These are phyloP conservation scores for Mycena rosella DNA, from an alignment of 768 basidiomycete genomes.

Conservation along the genomic window DNA sequence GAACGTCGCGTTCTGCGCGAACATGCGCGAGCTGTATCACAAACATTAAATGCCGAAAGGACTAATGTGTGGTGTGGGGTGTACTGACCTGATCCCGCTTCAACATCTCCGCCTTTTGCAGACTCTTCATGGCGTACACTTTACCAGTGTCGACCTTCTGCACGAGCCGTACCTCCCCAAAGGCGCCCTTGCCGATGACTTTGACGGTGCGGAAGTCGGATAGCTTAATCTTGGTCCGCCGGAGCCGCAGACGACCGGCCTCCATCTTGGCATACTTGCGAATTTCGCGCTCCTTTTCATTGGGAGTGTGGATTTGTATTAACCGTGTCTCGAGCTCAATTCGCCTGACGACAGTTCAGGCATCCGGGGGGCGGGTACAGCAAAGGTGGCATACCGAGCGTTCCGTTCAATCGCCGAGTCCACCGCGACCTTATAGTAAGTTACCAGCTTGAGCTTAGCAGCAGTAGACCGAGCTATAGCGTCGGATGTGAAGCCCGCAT, in stretches of 20 bases:
- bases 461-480: conserved; percentile 91
- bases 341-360: conserved; percentile 64
- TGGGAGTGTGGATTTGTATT: conserved; percentile 77
- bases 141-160: conserved; percentile 98
- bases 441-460: conserved; percentile 96
- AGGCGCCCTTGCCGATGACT: conserved; percentile 98
- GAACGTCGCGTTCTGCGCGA: conserved; percentile 94
- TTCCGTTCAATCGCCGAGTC: conserved; percentile 97
- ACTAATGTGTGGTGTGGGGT: not conserved
- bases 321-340: conserved; percentile 91
- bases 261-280: conserved; percentile 89
- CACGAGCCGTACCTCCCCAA: conserved; percentile 96
- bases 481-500: conserved; percentile 84
- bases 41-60: conserved; percentile 6
- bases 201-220: conserved; percentile 97
- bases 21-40: conserved; percentile 90
- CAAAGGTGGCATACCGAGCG: conserved; percentile 71
- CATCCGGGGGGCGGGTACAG: not conserved
- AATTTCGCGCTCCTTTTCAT: conserved; percentile 91
- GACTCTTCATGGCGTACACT: conserved; percentile 99
- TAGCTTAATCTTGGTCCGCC: conserved; percentile 93
- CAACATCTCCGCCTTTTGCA: conserved; percentile 99
- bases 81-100: conserved; percentile 93
- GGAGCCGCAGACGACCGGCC: conserved; percentile 90
- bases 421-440: conserved; percentile 98